These are phyloP conservation scores for Ocimum tenuiflorum DNA, from an alignment of 257 asterid species.

Conservation along the genomic window DNA sequence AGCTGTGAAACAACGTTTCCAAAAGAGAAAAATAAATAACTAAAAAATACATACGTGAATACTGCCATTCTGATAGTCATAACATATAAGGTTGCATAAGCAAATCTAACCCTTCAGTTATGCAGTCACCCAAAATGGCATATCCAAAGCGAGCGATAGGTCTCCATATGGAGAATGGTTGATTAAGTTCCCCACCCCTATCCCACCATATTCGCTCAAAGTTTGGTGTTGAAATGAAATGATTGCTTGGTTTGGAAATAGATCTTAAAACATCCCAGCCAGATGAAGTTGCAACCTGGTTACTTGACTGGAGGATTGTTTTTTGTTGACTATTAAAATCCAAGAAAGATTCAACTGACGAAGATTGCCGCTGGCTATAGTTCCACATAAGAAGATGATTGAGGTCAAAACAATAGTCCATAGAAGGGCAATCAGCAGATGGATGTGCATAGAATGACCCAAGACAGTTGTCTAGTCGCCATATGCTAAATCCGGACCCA, in stretches of 20 bases:
- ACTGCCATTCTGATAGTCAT: neutral
- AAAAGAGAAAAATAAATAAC: conserved; percentile 20
- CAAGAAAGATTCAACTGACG: conserved; percentile 41
- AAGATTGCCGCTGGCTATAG: conserved; percentile 56
- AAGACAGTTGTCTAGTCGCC: conserved; percentile 87
- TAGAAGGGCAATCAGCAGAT: conserved; percentile 48
- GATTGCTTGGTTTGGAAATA: conserved; percentile 59
- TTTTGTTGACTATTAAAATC: conserved; percentile 39
- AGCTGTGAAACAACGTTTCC: conserved; percentile 40
- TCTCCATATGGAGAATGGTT: conserved; percentile 93
- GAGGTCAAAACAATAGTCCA: conserved; percentile 62
- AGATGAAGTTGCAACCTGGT: conserved; percentile 50
- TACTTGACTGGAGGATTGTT: conserved; percentile 38
- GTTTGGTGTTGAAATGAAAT: conserved; percentile 74
- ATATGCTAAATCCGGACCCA: conserved; percentile 77
- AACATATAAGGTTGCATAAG: conserved; percentile 11
- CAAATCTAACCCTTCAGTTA: conserved; percentile 73
- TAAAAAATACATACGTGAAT: neutral
- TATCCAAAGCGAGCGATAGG: conserved; percentile 81
- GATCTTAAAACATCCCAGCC: conserved; percentile 95
- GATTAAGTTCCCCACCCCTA: conserved; percentile 86
- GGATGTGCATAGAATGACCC: conserved; percentile 89
- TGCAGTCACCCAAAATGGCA: conserved; percentile 85
- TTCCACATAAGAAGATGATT: conserved; percentile 76
- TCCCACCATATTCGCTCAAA: conserved; percentile 99